Conservation (phyloP, 2,329 filamentous ascomycete species). For the Fusarium sp. region DNA sequence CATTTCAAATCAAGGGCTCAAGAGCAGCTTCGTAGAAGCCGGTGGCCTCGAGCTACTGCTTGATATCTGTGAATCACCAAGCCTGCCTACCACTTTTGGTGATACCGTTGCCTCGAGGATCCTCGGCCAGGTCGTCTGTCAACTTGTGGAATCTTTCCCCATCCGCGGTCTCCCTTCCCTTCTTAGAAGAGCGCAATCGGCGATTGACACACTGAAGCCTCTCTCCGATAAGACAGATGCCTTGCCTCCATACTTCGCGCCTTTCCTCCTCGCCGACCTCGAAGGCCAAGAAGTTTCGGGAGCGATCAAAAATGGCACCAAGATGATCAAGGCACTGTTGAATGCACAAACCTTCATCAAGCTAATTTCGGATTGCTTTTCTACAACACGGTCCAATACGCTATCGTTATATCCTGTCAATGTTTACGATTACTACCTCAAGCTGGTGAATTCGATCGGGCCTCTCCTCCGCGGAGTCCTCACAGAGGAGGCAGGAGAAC, state of each 20-base stretch:
- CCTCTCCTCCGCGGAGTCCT: slow-evolving; percentile 82
- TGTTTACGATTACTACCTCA: slow-evolving; percentile 83
- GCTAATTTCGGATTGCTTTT: slow-evolving; percentile 79
- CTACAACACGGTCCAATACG: slow-evolving; percentile 70
- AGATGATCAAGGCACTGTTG: slow-evolving; percentile 80
- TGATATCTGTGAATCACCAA: slow-evolving; percentile 84
- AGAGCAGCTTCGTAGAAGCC: slow-evolving; percentile 77
- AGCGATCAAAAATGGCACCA: slow-evolving; percentile 74
- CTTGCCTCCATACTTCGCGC: slow-evolving; percentile 75
- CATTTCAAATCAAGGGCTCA: slow-evolving; percentile 78
- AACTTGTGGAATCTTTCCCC: slow-evolving; percentile 82
- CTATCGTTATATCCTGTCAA: slow-evolving; percentile 81
- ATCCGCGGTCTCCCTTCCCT: slow-evolving; percentile 85
- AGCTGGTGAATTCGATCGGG: slow-evolving; percentile 79
- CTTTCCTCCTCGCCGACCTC: slow-evolving; percentile 65
- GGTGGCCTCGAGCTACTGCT: slow-evolving; percentile 87
- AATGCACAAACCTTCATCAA: slow-evolving; percentile 80
- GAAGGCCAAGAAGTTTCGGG: slow-evolving; percentile 51
- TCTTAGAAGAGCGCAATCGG: slow-evolving; percentile 76
- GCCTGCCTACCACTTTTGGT: slow-evolving; percentile 72
- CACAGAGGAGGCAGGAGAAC: slow-evolving; percentile 84
- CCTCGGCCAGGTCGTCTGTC: slow-evolving; percentile 78
- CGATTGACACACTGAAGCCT: slow-evolving; percentile 74
- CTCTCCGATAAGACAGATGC: slow-evolving; percentile 66
- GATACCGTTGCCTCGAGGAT: slow-evolving; percentile 75